These are phyloP conservation scores for Scutellaria galericulata DNA, from an alignment of 257 asterid species.

Conservation along the genomic window DNA sequence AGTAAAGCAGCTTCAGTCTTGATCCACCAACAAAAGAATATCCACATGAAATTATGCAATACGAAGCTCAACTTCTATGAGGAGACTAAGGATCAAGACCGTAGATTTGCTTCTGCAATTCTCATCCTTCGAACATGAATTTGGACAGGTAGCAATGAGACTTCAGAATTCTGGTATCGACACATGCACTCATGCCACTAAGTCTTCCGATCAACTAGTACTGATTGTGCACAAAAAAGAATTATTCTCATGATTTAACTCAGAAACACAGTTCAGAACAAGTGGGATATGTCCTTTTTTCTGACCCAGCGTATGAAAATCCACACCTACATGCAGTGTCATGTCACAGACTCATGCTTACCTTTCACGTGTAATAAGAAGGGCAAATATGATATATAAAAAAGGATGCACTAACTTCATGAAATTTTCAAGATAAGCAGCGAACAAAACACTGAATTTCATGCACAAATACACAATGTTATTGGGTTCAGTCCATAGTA, in stretches of 20 bases:
- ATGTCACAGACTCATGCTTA: conserved; percentile 2
- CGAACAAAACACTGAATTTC: background rate
- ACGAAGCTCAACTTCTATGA: conserved; percentile 6
- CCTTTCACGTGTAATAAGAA: background rate
- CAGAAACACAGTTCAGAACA: background rate
- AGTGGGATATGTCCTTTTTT: background rate
- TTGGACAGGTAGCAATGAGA: conserved; percentile 9
- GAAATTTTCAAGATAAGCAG: conserved; percentile 6
- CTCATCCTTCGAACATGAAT: conserved; percentile 1
- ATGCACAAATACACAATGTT: no score
- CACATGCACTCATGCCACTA: background rate
- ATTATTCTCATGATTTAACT: background rate
- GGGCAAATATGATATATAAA: background rate
- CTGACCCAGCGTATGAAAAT: conserved; percentile 14
- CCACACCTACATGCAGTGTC: background rate
- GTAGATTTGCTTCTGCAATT: background rate
- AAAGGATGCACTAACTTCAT: background rate
- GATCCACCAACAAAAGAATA: conserved; percentile 17
- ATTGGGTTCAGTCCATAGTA: no score
- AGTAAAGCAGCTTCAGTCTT: conserved; percentile 22
- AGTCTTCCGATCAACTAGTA: conserved; percentile 17
- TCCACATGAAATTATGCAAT: background rate
- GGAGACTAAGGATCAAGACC: conserved; percentile 22
- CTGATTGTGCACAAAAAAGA: conserved; percentile 20
- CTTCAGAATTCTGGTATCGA: conserved; percentile 16